Base-by-base conservation (phyloP, 176 grass and related monocot genomes). In the Melocanna baccifera region DNA sequence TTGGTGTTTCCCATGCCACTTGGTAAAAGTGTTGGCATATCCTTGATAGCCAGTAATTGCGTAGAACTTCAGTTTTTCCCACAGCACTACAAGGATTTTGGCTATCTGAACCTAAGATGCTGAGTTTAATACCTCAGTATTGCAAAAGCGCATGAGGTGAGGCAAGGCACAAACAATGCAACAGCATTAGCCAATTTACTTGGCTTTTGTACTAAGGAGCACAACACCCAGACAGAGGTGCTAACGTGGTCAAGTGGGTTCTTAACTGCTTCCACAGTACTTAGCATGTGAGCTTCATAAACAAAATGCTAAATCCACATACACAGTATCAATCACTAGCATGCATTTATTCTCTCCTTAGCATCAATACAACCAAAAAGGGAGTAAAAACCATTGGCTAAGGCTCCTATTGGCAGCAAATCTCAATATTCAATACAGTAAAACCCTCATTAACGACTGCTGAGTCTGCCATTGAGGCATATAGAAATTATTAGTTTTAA, bases 11-110 rank as follows among this genome's bases (percentile, higher is more conserved):
- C 64, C 9, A 52, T 83, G 79, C 23, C 73, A 62, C 64, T 67
- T 29, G 34, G 77, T 66, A 74, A 32, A 23, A 45, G 62, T 52
- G 26, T 58, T 58, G 37, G 22, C 8, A 42, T 13, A 87, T 83
- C 55, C 23, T 43, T 72, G 26, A 18, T 61, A 25, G 34, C 36
- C 46, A 78, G 45, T 64, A 55, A 68, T 32, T 63, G 4, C 15
- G 11, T 59, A 58, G 12, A 81, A 20, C 18, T 87, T 82, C 42
- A 62, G 41, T 48, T 76, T 75, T 75, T 52, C 20, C n/a, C 71
- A 74, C 18, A 23, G 12, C 14, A 75, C 13, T 64, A 75, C 22
- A 82, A 48, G n/a, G 73, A 69, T 70, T 64, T 64, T 22, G 12
- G 9, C 51, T 65, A 51, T n/a, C 3, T 23, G 0, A 64, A 61